These are phyloP conservation scores for Protomyces inouyei DNA, from an alignment of 1,139 yeast species.

Conservation along the genomic window DNA sequence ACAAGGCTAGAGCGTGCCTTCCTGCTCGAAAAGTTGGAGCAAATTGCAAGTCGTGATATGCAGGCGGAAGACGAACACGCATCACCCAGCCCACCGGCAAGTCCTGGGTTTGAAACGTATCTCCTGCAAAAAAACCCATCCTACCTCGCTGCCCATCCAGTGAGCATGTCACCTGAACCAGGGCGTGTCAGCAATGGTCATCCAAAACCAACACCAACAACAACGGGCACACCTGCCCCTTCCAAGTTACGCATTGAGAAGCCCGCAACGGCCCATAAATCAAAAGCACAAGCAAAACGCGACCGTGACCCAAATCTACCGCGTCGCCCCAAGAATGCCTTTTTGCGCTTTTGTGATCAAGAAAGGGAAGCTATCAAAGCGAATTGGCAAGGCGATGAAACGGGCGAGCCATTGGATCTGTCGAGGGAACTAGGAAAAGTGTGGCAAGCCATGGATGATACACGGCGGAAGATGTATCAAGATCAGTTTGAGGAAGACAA, in stretches of 20 bases:
- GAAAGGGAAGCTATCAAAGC: slow-evolving; percentile 68
- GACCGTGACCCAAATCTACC: slow-evolving; percentile 19
- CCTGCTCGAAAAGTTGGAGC: slow-evolving; percentile 72
- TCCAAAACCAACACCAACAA: background rate
- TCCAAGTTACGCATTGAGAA: background rate
- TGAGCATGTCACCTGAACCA: background rate
- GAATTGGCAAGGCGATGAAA: slow-evolving; percentile 41
- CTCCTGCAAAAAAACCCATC: slow-evolving; percentile 4
- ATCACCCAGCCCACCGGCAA: slow-evolving; percentile 22
- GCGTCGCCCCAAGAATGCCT: slow-evolving; percentile 27
- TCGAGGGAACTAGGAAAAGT: slow-evolving; percentile 76
- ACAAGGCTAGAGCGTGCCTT: slow-evolving; percentile 77
- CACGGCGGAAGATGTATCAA: slow-evolving; percentile 67
- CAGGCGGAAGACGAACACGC: slow-evolving; percentile 10
- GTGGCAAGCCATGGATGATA: slow-evolving; percentile 74
- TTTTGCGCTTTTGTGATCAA: slow-evolving; percentile 60
- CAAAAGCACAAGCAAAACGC: slow-evolving; percentile 59
- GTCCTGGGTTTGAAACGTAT: slow-evolving; percentile 18
- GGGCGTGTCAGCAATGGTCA: background rate
- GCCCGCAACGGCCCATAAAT: slow-evolving; percentile 59
- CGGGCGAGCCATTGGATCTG: slow-evolving; percentile 57
- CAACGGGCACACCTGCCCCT: background rate
- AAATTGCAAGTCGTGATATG: slow-evolving; percentile 34
- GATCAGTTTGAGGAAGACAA: slow-evolving; percentile 76
- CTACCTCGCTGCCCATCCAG: background rate